phyloP scores from a whole-genome alignment of 2,329 filamentous ascomycete species.

The Ophiostoma piceae region DNA sequence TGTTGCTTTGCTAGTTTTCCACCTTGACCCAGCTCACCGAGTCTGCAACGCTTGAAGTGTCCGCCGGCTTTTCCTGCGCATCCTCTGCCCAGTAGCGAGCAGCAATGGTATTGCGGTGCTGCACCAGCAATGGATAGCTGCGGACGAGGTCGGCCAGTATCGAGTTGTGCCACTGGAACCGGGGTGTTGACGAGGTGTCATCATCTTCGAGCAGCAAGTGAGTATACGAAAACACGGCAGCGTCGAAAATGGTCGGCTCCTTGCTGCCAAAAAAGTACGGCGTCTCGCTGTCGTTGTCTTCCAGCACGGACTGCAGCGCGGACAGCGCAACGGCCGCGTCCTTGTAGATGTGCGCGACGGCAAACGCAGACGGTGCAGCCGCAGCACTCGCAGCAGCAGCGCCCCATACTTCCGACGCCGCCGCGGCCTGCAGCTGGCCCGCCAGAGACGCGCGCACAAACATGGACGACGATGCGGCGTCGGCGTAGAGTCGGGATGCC shows the following conservation, averaged over 20 bases:
- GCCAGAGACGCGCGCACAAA: conserved; percentile 60
- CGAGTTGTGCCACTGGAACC: conserved; percentile 58
- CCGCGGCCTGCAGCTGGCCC: conserved; percentile 65
- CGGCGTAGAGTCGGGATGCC: conserved; percentile 66
- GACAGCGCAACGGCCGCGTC: conserved; percentile 44
- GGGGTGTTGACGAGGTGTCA: conserved; percentile 10
- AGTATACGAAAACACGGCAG: conserved; percentile 83
- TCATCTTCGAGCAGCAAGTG: conserved; percentile 65
- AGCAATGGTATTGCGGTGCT: conserved; percentile 50
- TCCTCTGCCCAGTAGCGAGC: conserved; percentile 24
- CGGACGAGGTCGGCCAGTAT: conserved; percentile 53
- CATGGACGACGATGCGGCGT: conserved; percentile 52
- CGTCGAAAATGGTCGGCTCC: conserved; percentile 73
- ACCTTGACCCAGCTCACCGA: conserved; percentile 2
- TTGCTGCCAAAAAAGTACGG: conserved; percentile 53
- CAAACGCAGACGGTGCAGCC: conserved; percentile 28
- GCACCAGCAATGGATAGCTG: conserved; percentile 57
- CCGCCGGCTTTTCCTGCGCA: not conserved
- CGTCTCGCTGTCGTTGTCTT: conserved; percentile 22
- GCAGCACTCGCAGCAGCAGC: conserved; percentile 33
- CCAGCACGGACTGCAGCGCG: conserved; percentile 43
- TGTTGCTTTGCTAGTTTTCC: not conserved
- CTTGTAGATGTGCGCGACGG: conserved; percentile 36
- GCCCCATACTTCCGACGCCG: conserved; percentile 53
- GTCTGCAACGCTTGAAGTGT: not conserved